Percentiles rank a stretch among this genome's conserved stretches.
These are phyloP conservation scores for Dictyostelium capitatum DNA, from an alignment of 78 protist genomes.

Conservation along the genomic window DNA sequence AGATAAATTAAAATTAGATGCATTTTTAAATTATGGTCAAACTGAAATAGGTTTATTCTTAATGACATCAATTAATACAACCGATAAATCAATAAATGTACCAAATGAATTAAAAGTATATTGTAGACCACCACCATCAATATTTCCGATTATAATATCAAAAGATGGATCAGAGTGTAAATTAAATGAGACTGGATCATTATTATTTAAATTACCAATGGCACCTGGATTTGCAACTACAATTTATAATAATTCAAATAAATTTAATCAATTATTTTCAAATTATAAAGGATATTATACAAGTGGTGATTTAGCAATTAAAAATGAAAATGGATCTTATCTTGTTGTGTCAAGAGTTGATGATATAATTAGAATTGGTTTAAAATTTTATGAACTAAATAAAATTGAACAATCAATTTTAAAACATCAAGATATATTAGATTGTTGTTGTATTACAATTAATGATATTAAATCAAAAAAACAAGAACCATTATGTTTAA, in stretches of 20 bases:
- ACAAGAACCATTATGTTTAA: neutral
- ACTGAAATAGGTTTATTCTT: neutral
- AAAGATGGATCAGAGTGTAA: neutral
- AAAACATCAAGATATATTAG: slow-evolving; percentile 42
- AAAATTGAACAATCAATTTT: slow-evolving; percentile 90
- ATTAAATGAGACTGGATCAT: slow-evolving; percentile 34
- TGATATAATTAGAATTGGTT: slow-evolving; percentile 90
- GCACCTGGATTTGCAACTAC: slow-evolving; percentile 85
- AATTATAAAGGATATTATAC: slow-evolving; percentile 54
- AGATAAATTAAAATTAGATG: neutral
- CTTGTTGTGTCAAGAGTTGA: slow-evolving; percentile 87
- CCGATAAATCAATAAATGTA: too few relatives aligned
- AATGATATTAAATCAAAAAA: slow-evolving; percentile 9
- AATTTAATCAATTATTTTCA: slow-evolving; percentile 48
- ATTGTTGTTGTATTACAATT: neutral
- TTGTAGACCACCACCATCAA: too few relatives aligned
- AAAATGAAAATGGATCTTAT: slow-evolving; percentile 59
- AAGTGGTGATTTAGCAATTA: slow-evolving; percentile 88
- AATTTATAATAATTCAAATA: slow-evolving; percentile 66
- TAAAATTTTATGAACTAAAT: slow-evolving; percentile 84
- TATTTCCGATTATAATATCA: neutral
- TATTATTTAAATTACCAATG: slow-evolving; percentile 79
- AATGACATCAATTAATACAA: too few relatives aligned
- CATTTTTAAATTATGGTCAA: neutral
- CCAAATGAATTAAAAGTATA: too few relatives aligned